Evolutionary conservation across 176 grass and related monocot species (phyloP), one percentile per base, ranked within the genome.

Genomic region (Carex pumila): DNA sequence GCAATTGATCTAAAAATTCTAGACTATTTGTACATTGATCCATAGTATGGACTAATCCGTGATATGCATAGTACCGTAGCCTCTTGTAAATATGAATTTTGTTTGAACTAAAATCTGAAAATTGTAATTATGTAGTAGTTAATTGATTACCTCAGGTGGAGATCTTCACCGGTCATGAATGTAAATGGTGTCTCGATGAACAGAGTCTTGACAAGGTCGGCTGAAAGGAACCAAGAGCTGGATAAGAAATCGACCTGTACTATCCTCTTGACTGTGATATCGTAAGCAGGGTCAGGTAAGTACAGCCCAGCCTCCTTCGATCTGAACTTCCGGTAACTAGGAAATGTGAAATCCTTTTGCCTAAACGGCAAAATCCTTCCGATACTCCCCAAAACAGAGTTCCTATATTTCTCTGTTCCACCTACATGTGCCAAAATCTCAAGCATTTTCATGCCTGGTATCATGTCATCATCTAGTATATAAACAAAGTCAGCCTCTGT

Each of bases 391-490:
- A 99, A 86, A 30, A 95, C 96, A 12, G 93, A 74, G 79, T 92
- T 95, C 64, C 68, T 91, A 68, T 99, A 99, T 82, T 99, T 99
- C 6, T 95, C 89, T 14, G 96, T 99, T 66, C 96, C 96, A 22
- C 65, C 91, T 63, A 99, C 91, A 70, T 99, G 96, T 47, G 77
- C 73, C 58, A 99, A 90, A 58, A 99, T 99, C 92, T 99, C 93
- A 3, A 99, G 91, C 96, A 99, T 95, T 1, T 87, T 90, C 0
- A 56, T 65, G 8, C 96, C 96, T 0, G 93, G 93, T 64, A 95
- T 99, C 93, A 99, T 99, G 84, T 99, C 96, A 74, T 99, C 96
- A 59, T 99, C 93, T n/a, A 99, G 83, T 5, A 99, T 79, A 82
- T 99, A 95, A n/a, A 99, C 91, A 85, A 93, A 95, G 71, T 95